Percentiles rank a stretch among this genome's conserved stretches.
Evolutionary conservation across 2,329 filamentous ascomycete genomes (phyloP).

Genomic region (Cordyceps tenuipes): DNA sequence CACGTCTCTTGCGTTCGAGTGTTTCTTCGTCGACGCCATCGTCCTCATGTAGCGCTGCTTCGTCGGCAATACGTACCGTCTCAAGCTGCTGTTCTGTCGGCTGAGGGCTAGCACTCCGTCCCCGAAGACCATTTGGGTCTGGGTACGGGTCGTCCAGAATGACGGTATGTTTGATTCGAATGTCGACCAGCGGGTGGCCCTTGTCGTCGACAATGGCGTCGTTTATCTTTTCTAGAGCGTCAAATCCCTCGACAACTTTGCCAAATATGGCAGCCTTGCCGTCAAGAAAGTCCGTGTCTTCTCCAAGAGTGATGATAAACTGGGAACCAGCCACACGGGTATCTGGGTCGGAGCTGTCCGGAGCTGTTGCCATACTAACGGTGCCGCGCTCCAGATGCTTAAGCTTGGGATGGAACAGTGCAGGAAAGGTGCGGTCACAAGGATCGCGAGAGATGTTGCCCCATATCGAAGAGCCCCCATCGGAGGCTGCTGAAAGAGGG

Average conservation of each 20-base stretch:
- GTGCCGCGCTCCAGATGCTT: constrained; percentile 86
- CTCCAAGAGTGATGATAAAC: constrained; percentile 86
- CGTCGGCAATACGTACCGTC: constrained; percentile 84
- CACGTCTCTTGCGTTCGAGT: constrained; percentile 68
- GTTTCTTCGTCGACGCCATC: constrained; percentile 67
- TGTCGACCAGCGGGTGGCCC: constrained; percentile 84
- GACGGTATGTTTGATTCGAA: constrained; percentile 87
- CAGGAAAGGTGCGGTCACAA: constrained; percentile 67
- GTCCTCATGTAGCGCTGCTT: constrained; percentile 71
- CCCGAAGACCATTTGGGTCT: constrained; percentile 67
- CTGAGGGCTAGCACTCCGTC: constrained; percentile 70
- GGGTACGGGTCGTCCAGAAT: constrained; percentile 87
- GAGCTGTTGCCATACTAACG: constrained; percentile 94
- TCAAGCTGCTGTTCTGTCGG: constrained; percentile 80
- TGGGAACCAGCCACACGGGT: constrained; percentile 79
- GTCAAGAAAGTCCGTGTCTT: constrained; percentile 83
- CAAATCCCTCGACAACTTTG: constrained; percentile 92
- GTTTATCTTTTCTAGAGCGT: constrained; percentile 89
- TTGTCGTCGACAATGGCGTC: constrained; percentile 77
- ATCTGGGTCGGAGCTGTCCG: constrained; percentile 67
- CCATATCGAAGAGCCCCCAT: constrained; percentile 93
- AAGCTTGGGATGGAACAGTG: constrained; percentile 77
- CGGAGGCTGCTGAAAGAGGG: constrained; percentile 71
- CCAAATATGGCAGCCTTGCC: constrained; percentile 93
- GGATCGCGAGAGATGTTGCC: constrained; percentile 61